Percentiles rank a stretch among this genome's conserved stretches.
These are phyloP conservation scores for Suillus americanus DNA, from an alignment of 768 basidiomycete genomes.

Conservation along the genomic window DNA sequence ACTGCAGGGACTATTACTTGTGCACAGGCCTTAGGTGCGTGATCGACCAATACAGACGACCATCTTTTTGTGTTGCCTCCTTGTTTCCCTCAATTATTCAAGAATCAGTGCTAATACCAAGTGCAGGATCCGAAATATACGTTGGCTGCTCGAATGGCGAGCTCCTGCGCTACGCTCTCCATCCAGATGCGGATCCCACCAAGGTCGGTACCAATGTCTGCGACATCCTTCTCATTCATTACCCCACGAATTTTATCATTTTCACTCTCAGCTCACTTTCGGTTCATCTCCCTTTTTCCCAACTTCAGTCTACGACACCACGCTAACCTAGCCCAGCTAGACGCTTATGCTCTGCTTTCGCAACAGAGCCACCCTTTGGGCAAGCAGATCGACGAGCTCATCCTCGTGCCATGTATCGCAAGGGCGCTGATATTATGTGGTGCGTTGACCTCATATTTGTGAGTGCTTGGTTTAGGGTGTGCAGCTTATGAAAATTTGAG, in stretches of 20 bases:
- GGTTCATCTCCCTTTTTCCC: not conserved
- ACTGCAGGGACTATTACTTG: conserved; percentile 32
- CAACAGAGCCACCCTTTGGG: conserved; percentile 67
- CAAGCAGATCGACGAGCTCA: conserved; percentile 78
- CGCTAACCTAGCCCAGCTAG: conserved; percentile 35
- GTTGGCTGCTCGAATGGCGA: conserved; percentile 85
- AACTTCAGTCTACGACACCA: not conserved
- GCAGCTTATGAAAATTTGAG: not conserved
- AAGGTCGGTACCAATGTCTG: conserved; percentile 35
- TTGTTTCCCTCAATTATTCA: conserved; percentile 5
- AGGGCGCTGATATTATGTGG: conserved; percentile 78
- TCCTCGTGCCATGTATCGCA: conserved; percentile 72
- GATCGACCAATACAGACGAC: conserved; percentile 3
- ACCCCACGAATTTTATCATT: no score
- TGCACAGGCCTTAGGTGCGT: conserved; percentile 58
- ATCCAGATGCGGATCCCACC: conserved; percentile 48
- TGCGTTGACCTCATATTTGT: conserved; percentile 25
- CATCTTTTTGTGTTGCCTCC: conserved; percentile 10
- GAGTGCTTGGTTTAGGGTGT: conserved; percentile 1
- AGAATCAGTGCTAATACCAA: not conserved
- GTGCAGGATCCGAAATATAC: conserved; percentile 78
- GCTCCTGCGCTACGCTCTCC: conserved; percentile 75
- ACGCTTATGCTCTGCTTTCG: conserved; percentile 65
- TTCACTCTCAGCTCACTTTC: not conserved
- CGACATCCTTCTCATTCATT: not conserved